A percentile compares a stretch with the other conserved stretches of the same genome.
Evolutionary conservation across 208 protist species (phyloP).

Genomic region (Leishmania arabica): DNA sequence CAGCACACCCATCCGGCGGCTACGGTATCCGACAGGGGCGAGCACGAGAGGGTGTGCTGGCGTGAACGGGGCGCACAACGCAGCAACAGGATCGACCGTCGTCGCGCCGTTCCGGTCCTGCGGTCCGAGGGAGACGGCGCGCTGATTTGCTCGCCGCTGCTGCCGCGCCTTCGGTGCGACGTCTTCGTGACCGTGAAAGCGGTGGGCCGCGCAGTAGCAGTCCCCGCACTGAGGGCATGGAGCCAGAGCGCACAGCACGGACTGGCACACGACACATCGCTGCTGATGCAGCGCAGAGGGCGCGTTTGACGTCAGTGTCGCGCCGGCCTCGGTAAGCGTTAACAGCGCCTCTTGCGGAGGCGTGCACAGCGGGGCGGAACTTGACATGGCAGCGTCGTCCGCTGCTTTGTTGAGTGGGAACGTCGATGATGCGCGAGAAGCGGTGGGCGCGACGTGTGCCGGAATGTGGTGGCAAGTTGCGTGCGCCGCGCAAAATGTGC

Average conservation of each 20-base stretch:
- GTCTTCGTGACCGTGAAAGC: slow-evolving; percentile 64
- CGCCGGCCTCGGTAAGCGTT: not conserved
- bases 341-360: not conserved
- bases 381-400: slow-evolving; percentile 4
- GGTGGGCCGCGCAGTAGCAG: slow-evolving; percentile 57
- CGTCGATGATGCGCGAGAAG: not conserved
- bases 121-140: not conserved
- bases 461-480: slow-evolving; percentile 44
- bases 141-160: not conserved
- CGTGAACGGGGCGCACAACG: slow-evolving; percentile 36
- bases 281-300: not conserved
- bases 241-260: slow-evolving; percentile 38
- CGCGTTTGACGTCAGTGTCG: not conserved
- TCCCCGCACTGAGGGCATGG: slow-evolving; percentile 47
- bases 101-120: not conserved
- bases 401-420: not conserved
- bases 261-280: slow-evolving; percentile 39
- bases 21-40: slow-evolving; percentile 47
- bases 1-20: slow-evolving; percentile 40
- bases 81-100: not conserved
- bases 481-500: slow-evolving; percentile 63
- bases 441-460: not conserved
- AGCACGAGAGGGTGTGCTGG: slow-evolving; percentile 31
- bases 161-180: not conserved
- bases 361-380: slow-evolving; percentile 7